phyloP scores from a whole-genome alignment of 768 basidiomycete species.

The Ephemerocybe angulata region DNA sequence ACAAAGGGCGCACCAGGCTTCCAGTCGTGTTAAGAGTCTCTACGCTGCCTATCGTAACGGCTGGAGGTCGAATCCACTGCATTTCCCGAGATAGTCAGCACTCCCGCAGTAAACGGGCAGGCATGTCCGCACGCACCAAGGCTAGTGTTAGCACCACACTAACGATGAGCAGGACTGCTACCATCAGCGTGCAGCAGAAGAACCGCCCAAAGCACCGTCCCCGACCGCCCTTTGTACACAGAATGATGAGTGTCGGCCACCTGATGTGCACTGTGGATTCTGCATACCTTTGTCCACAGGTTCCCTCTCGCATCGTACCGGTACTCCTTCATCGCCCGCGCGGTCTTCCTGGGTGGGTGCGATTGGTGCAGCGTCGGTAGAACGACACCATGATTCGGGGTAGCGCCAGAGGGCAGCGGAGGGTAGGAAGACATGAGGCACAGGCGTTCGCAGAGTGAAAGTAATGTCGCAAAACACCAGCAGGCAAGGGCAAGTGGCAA shows the following conservation, averaged over 20 bases:
- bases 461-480: not conserved
- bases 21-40: constrained; percentile 33
- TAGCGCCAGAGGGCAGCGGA: not conserved
- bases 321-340: constrained; percentile 46
- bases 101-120: not conserved
- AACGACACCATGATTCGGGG: not conserved
- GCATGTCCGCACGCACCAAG: constrained; percentile 45
- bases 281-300: constrained; percentile 62
- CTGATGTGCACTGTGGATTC: not conserved
- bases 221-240: constrained; percentile 50
- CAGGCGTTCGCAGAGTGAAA: not conserved
- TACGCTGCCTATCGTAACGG: constrained; percentile 54
- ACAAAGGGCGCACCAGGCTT: constrained; percentile 41
- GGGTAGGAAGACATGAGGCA: not conserved
- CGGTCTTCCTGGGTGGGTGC: constrained; percentile 25
- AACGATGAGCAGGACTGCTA: constrained; percentile 57
- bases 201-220: constrained; percentile 63
- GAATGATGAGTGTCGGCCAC: not conserved
- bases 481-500: not conserved
- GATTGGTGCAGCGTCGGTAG: not conserved
- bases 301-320: constrained; percentile 56
- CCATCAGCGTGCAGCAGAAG: constrained; percentile 73
- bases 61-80: constrained; percentile 78
- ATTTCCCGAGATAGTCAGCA: constrained; percentile 2
- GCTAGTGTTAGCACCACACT: constrained; percentile 64